phyloP scores from a whole-genome alignment of 2,329 filamentous ascomycete species.

The Nothophoma quercina region DNA sequence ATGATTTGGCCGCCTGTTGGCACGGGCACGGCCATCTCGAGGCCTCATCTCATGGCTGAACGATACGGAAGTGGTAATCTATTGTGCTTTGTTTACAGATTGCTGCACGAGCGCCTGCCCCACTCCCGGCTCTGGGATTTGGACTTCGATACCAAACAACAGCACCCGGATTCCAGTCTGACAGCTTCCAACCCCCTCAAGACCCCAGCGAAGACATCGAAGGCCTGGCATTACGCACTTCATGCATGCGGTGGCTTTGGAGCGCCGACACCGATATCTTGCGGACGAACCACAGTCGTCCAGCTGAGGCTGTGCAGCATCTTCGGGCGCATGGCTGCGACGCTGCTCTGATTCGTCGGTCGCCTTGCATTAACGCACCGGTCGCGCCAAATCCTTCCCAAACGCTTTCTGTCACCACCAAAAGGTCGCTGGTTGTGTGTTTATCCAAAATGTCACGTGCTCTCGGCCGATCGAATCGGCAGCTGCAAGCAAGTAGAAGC shows the following conservation, averaged over 20 bases:
- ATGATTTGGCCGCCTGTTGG: neutral
- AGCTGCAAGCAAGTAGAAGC: neutral
- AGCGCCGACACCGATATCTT: constrained; percentile 20
- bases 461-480: neutral
- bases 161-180: neutral
- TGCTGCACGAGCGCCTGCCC: neutral
- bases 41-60: neutral
- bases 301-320: constrained; percentile 16
- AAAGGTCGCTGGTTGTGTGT: neutral
- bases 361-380: constrained; percentile 1
- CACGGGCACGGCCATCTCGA: constrained; percentile 1
- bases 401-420: neutral
- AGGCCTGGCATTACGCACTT: constrained; percentile 28
- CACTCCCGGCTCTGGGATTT: too few species aligned
- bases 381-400: neutral
- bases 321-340: constrained; percentile 5
- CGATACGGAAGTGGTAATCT: constrained; percentile 12
- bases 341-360: constrained; percentile 2
- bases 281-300: constrained; percentile 20
- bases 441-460: constrained; percentile 5
- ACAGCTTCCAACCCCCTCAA: constrained; percentile 1
- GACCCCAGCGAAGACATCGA: constrained; percentile 10
- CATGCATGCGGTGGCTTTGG: constrained; percentile 17
- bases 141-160: too few species aligned
- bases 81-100: constrained; percentile 3